Conservation (phyloP, 2,329 filamentous ascomycete genomes). For the Colletotrichum lentis region DNA sequence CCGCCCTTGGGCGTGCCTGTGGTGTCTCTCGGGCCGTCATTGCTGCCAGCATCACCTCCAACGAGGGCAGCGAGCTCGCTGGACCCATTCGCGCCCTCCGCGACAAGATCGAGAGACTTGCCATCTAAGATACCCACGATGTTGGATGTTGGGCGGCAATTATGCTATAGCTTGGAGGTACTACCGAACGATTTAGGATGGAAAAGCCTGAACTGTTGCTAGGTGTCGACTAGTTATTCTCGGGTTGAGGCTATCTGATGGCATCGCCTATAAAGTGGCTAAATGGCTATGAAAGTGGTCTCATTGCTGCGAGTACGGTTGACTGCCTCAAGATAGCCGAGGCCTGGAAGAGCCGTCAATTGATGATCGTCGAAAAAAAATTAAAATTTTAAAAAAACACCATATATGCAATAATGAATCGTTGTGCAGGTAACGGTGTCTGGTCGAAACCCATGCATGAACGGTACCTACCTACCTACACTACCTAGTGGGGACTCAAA, state of each 20-base stretch:
- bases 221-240: conserved; percentile 27
- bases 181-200: conserved; percentile 20
- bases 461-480: too few relatives aligned
- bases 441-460: neutral
- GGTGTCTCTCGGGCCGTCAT: conserved; percentile 91
- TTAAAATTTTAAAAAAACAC: neutral
- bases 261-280: neutral
- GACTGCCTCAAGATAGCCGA: neutral
- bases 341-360: neutral
- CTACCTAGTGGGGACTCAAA: too few relatives aligned
- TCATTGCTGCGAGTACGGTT: neutral
- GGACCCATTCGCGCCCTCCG: conserved; percentile 87
- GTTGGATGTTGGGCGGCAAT: conserved; percentile 17
- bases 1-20: conserved; percentile 85
- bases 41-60: conserved; percentile 86
- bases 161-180: conserved; percentile 4
- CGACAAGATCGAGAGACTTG: conserved; percentile 94
- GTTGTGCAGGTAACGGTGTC: conserved; percentile 5
- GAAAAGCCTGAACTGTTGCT: conserved; percentile 29
- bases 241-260: neutral
- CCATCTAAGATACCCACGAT: conserved; percentile 71
- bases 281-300: neutral
- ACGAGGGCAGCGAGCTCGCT: conserved; percentile 87
- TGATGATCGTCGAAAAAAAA: conserved; percentile 15
- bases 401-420: neutral